Percentiles rank a stretch among this genome's conserved stretches.
Conservation (phyloP, 306 rosid genomes). For the Rosa rugosa region DNA sequence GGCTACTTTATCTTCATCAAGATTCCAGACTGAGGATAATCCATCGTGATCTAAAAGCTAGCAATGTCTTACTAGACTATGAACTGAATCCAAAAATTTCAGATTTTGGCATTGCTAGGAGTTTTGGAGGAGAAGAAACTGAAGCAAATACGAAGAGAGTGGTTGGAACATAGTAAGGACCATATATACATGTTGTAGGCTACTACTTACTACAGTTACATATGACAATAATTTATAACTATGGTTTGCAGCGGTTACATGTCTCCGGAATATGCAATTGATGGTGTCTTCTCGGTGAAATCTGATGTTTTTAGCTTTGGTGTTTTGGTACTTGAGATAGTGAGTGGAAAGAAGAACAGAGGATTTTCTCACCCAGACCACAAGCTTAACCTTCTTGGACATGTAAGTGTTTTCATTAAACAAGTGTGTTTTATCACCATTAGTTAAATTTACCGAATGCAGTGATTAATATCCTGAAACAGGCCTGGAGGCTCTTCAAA, state of each 20-base stretch:
- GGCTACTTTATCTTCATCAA: conserved; percentile 48
- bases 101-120: conserved; percentile 53
- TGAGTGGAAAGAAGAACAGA: conserved; percentile 50
- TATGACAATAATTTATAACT: neutral
- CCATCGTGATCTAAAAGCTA: conserved; percentile 52
- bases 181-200: neutral
- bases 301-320: conserved; percentile 55
- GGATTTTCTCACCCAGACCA: conserved; percentile 34
- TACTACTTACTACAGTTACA: neutral
- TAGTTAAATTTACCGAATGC: neutral
- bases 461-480: neutral
- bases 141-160: conserved; percentile 46
- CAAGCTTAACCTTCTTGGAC: conserved; percentile 46
- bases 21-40: conserved; percentile 55
- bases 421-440: neutral
- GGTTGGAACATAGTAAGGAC: conserved; percentile 55
- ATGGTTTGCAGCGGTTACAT: conserved; percentile 44
- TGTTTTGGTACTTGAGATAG: conserved; percentile 43
- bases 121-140: conserved; percentile 42
- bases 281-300: conserved; percentile 42
- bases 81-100: conserved; percentile 50
- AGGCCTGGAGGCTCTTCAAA: conserved; percentile 39
- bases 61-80: conserved; percentile 49
- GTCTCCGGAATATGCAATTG: conserved; percentile 44
- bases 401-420: conserved; percentile 26